Evolutionary conservation across 2,329 filamentous ascomycete genomes (phyloP), one percentile per base, ranked within the genome.

Genomic region (Diaporthe velutina): DNA sequence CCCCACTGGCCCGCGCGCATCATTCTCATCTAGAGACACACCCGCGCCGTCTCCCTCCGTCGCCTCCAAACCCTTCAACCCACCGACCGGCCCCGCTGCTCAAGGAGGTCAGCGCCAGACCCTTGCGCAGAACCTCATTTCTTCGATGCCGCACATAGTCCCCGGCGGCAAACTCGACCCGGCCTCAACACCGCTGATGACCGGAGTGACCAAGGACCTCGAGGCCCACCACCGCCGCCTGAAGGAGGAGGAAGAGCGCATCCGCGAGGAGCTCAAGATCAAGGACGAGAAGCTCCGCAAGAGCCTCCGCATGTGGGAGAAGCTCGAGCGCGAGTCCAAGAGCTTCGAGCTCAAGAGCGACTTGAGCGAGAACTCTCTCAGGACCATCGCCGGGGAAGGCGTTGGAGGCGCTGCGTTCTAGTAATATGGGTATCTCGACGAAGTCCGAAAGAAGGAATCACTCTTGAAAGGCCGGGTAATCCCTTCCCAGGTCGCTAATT

Each of bases 171-270:
- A 90, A 77, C 79, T 89, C 28, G 89, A 90, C 75, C 85, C 87
- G 1, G 80, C 83, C 25, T 83, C 87, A 78, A 80, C 85, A 2
- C 84, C 88, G 2, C 78, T 88, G 55, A 80, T 81, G 10, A 83
- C 84, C 0, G 88, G 89, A 22, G 86, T 91, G 33, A 84, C 86
- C 42, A 86, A 87, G 15, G 90, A 91, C 57, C 81, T 90, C 22
- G 88, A 90, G 76, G 80, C 85, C n/a, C 88, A 90, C 79, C 87
- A 86, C 77, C 84, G 85, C 45, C 88, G 88, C 74, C 84, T 91
- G 15, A 86, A 85, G 74, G 89, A 91, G 52, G 90, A 92, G 60
- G 90, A 91, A 78, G 90, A 91, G 80, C 87, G 87, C 76, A 78
- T 90, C 48, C 85, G 90, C 2, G 85, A 88, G 55, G 90, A 91